These are phyloP conservation scores for Aaosphaeria pasadenensis DNA, from an alignment of 2,329 filamentous ascomycete species.

Conservation along the genomic window DNA sequence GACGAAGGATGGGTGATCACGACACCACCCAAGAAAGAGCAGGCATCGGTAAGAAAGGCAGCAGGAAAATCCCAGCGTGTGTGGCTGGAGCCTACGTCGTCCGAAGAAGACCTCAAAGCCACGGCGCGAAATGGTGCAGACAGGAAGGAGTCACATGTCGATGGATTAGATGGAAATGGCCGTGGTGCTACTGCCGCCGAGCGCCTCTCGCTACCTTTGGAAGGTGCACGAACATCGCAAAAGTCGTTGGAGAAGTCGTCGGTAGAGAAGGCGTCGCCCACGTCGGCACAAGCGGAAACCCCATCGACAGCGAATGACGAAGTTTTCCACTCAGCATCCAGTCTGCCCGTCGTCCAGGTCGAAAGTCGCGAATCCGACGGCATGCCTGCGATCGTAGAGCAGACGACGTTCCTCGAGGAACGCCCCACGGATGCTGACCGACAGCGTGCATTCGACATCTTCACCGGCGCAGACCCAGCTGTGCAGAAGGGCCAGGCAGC, in stretches of 20 bases:
- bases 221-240: constrained; percentile 36
- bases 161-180: too few species aligned
- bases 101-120: constrained; percentile 30
- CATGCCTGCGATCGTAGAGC: constrained; percentile 36
- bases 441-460: constrained; percentile 78
- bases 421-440: constrained; percentile 65
- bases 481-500: constrained; percentile 77
- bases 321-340: constrained; percentile 47
- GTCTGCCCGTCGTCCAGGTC: constrained; percentile 50
- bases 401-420: constrained; percentile 19
- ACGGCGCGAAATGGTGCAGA: constrained; percentile 4
- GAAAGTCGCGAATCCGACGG: constrained; percentile 44
- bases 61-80: constrained; percentile 30
- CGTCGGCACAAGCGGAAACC: constrained; percentile 30
- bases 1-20: constrained; percentile 39
- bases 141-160: too few species aligned
- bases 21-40: constrained; percentile 4
- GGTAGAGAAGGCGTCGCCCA: constrained; percentile 35
- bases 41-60: constrained; percentile 19
- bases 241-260: constrained; percentile 30
- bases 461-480: constrained; percentile 78
- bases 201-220: constrained; percentile 36
- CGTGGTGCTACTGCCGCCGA: neutral
- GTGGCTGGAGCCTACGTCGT: constrained; percentile 39
- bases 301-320: constrained; percentile 41